A percentile compares a stretch with the other conserved stretches of the same genome.
Evolutionary conservation across 352 stramenopile genomes (phyloP).

Genomic region (Phytophthora meadii): DNA sequence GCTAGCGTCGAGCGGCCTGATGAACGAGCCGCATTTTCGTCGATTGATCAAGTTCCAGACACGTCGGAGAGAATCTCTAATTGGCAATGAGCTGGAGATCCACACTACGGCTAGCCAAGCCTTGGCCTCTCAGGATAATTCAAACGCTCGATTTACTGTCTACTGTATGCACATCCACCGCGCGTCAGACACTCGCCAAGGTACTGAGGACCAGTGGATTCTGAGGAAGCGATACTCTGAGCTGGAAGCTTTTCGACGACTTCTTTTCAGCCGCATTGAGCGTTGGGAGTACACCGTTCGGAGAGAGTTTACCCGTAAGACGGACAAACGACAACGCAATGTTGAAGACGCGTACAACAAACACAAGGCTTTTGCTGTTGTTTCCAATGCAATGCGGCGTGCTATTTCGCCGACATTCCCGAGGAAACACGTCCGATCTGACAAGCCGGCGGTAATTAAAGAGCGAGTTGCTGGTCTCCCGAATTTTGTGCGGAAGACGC

Average conservation of each 20-base stretch:
- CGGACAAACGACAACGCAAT: neutral
- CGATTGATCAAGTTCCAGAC: slow-evolving; percentile 73
- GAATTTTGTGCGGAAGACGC: slow-evolving; percentile 55
- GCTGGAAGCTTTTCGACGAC: slow-evolving; percentile 48
- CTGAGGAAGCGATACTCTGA: slow-evolving; percentile 70
- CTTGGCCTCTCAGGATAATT: slow-evolving; percentile 22
- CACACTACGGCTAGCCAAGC: slow-evolving; percentile 35
- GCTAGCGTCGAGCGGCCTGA: slow-evolving; percentile 35
- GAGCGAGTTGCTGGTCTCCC: slow-evolving; percentile 46
- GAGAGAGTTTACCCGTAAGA: slow-evolving; percentile 36
- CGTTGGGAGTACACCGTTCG: slow-evolving; percentile 45
- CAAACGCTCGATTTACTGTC: slow-evolving; percentile 44
- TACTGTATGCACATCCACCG: slow-evolving; percentile 62
- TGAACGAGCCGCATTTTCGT: slow-evolving; percentile 48
- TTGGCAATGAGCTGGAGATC: slow-evolving; percentile 57
- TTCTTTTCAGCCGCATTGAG: slow-evolving; percentile 48
- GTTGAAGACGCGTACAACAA: slow-evolving; percentile 17
- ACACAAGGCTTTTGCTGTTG: slow-evolving; percentile 40
- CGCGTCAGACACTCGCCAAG: slow-evolving; percentile 11
- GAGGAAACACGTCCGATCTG: slow-evolving; percentile 53
- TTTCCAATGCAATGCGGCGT: slow-evolving; percentile 58
- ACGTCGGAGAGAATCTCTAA: slow-evolving; percentile 47
- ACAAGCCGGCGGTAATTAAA: slow-evolving; percentile 46
- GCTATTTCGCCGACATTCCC: slow-evolving; percentile 55
- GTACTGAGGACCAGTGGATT: slow-evolving; percentile 41